Conservation (phyloP, 805 yeast species). For the Yarrowia sp. region DNA sequence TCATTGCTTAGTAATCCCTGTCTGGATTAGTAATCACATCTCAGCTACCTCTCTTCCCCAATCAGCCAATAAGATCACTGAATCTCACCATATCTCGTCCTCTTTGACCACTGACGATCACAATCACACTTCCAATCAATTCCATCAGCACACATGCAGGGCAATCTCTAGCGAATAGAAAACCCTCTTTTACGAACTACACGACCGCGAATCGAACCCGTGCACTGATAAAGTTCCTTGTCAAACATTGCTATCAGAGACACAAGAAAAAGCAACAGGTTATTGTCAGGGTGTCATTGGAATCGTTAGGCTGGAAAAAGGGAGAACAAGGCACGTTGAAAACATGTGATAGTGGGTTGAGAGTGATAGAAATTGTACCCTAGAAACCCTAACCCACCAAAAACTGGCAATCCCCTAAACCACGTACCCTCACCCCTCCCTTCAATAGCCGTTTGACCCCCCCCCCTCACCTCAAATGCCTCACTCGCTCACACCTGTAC, state of each 20-base stretch:
- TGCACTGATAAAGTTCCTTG: not conserved
- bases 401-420: not conserved
- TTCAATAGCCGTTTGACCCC: not conserved
- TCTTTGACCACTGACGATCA: no score
- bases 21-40: no score
- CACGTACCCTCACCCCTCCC: not conserved
- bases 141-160: no score
- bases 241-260: not conserved
- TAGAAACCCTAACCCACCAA: not conserved
- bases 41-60: no score
- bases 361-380: no score
- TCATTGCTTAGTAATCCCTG: no score
- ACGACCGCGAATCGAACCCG: not conserved
- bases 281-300: not conserved
- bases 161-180: not conserved
- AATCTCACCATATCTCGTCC: no score
- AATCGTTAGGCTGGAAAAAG: no score
- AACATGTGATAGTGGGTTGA: no score
- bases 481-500: constrained; percentile 39
- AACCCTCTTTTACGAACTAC: not conserved
- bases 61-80: no score
- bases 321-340: not conserved
- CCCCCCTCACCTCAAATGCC: not conserved
- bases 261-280: not conserved
- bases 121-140: no score